Evolutionary conservation across 2,329 filamentous ascomycete species (phyloP).

Genomic region (Epichloe sibirici): DNA sequence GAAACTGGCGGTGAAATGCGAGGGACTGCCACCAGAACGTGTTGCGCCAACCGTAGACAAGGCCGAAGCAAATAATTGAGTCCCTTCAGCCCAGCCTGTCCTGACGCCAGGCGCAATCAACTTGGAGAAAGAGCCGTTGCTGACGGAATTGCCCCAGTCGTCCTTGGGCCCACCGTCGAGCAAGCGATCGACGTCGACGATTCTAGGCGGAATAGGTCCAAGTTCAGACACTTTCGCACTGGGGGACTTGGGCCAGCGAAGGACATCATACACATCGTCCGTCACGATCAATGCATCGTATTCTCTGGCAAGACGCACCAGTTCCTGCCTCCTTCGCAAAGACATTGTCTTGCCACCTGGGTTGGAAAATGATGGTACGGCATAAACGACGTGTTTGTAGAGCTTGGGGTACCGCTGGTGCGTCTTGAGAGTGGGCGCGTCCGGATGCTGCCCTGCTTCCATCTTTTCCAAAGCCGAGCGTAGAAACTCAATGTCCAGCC

Average conservation of each 20-base stretch:
- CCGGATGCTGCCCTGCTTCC: conserved; percentile 14
- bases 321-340: conserved; percentile 47
- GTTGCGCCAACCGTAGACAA: conserved; percentile 41
- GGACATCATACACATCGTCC: conserved; percentile 90
- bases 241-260: conserved; percentile 54
- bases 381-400: conserved; percentile 81
- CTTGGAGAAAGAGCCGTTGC: conserved; percentile 87
- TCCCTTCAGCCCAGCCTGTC: conserved; percentile 80
- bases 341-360: conserved; percentile 78
- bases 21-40: conserved; percentile 44
- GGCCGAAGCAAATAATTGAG: conserved; percentile 38
- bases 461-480: conserved; percentile 17
- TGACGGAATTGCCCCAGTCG: conserved; percentile 70
- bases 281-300: conserved; percentile 73
- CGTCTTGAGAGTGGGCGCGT: conserved; percentile 7
- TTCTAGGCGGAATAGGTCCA: conserved; percentile 45
- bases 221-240: conserved; percentile 57
- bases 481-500: conserved; percentile 52
- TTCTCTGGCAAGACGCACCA: conserved; percentile 66
- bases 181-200: conserved; percentile 2
- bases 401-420: conserved; percentile 39
- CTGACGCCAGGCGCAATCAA: conserved; percentile 69
- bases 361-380: conserved; percentile 80
- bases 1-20: background rate
- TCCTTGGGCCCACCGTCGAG: conserved; percentile 1